These are phyloP conservation scores for Talaromyces rugulosus DNA, from an alignment of 2,329 filamentous ascomycete species.

Conservation along the genomic window DNA sequence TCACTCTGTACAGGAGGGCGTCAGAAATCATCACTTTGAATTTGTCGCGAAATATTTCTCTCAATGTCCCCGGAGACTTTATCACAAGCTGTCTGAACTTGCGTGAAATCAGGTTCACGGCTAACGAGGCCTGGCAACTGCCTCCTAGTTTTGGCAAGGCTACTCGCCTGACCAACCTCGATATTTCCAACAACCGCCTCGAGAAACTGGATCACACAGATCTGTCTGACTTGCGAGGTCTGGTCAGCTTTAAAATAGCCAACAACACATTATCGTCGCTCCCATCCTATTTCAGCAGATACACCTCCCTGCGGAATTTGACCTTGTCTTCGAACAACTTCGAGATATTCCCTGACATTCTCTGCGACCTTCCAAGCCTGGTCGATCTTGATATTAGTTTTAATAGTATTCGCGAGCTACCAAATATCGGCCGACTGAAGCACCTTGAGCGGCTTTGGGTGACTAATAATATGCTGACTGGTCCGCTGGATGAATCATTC, in stretches of 20 bases:
- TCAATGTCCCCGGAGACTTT: constrained; percentile 93
- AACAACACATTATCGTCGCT: constrained; percentile 84
- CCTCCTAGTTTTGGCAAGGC: constrained; percentile 81
- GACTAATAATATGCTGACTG: constrained; percentile 85
- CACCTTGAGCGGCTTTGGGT: constrained; percentile 87
- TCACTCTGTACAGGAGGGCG: constrained; percentile 86
- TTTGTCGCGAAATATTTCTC: constrained; percentile 82
- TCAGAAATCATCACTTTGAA: constrained; percentile 93
- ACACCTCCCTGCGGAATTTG: constrained; percentile 72
- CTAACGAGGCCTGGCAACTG: constrained; percentile 84
- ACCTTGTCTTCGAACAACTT: constrained; percentile 94
- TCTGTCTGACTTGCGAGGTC: constrained; percentile 66
- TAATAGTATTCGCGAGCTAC: constrained; percentile 77
- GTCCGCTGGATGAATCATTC: constrained; percentile 69
- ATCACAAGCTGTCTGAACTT: constrained; percentile 89
- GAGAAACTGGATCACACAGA: constrained; percentile 84
- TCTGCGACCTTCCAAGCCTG: constrained; percentile 75
- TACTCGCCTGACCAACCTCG: constrained; percentile 76
- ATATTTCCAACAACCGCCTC: constrained; percentile 90
- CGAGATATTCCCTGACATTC: constrained; percentile 75
- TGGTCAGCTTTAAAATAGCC: constrained; percentile 86
- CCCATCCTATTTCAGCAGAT: constrained; percentile 77
- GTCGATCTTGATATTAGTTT: constrained; percentile 96
- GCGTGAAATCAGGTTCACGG: constrained; percentile 91
- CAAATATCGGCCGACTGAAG: constrained; percentile 72